phyloP scores from a whole-genome alignment of 176 grass and related monocot genomes.

The Cenchrus purpureus region DNA sequence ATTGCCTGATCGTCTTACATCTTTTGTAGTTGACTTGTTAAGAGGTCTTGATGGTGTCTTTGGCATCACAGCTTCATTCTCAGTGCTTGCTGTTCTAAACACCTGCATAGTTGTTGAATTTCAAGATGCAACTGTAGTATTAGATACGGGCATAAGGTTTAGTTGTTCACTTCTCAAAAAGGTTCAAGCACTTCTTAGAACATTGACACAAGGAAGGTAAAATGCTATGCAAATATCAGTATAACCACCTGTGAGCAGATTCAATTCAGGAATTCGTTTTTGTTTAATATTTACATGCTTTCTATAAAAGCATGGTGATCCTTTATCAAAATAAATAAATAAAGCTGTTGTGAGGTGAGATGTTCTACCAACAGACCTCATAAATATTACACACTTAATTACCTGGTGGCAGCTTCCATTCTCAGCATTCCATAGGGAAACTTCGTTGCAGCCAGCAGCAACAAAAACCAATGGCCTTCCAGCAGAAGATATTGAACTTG shows the following conservation, averaged over 20 bases:
- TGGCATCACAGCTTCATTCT: slow-evolving; percentile 65
- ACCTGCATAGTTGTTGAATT: slow-evolving; percentile 64
- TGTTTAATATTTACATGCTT: too few relatives aligned
- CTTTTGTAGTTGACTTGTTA: slow-evolving; percentile 61
- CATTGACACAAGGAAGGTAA: slow-evolving; percentile 1
- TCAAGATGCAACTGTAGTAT: slow-evolving; percentile 4
- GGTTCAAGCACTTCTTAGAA: neutral
- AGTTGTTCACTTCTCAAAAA: neutral
- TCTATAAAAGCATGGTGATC: too few relatives aligned
- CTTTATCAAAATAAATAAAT: too few relatives aligned
- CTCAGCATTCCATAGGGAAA: slow-evolving; percentile 97
- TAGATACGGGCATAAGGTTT: neutral
- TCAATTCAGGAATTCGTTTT: slow-evolving; percentile 20
- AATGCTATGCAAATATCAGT: neutral
- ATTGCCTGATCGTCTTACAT: slow-evolving; percentile 58
- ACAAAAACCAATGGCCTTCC: slow-evolving; percentile 89
- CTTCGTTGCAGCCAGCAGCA: slow-evolving; percentile 81
- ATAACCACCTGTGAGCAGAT: neutral
- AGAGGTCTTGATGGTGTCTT: slow-evolving; percentile 61
- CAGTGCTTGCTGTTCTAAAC: slow-evolving; percentile 74
- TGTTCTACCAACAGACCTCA: slow-evolving; percentile 8
- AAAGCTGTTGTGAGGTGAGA: neutral
- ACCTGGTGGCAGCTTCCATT: slow-evolving; percentile 99
- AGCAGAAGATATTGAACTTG: slow-evolving; percentile 62
- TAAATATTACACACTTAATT: slow-evolving; percentile 31